Percentiles rank a stretch among this genome's conserved stretches.
Conservation (phyloP, 192 early-diverging fungal genomes). For the Linderina pennispora region DNA sequence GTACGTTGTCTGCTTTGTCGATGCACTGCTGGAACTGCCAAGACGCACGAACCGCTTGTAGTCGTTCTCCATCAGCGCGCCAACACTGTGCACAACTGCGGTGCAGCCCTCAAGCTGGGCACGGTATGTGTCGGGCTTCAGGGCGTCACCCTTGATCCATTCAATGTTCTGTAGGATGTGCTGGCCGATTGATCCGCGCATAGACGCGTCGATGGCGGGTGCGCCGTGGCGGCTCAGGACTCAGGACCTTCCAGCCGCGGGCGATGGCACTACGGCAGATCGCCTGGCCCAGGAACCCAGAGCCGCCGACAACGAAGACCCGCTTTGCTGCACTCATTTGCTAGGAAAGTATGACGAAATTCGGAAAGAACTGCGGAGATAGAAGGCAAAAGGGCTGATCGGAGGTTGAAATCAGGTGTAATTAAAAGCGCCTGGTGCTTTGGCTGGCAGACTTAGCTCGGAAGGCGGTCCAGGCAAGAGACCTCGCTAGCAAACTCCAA, state of each 20-base stretch:
- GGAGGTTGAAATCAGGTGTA: too few relatives aligned
- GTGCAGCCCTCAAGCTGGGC: conserved; percentile 49
- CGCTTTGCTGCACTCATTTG: conserved; percentile 24
- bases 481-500: too few relatives aligned
- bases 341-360: neutral
- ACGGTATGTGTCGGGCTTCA: conserved; percentile 54
- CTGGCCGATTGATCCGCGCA: conserved; percentile 16
- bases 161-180: conserved; percentile 20
- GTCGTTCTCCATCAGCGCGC: conserved; percentile 61
- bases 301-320: conserved; percentile 58
- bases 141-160: conserved; percentile 60
- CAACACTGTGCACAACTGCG: conserved; percentile 68
- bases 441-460: neutral
- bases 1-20: conserved; percentile 46
- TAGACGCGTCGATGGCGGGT: conserved; percentile 5
- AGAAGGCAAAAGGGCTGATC: neutral
- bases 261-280: conserved; percentile 39
- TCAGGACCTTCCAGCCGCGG: conserved; percentile 46
- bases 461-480: neutral
- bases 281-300: conserved; percentile 55
- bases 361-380: neutral
- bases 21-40: conserved; percentile 6
- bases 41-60: conserved; percentile 57
- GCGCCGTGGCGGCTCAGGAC: conserved; percentile 48
- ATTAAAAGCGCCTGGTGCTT: too few relatives aligned